A percentile compares a stretch with the other conserved stretches of the same genome.
Conservation (phyloP, 768 basidiomycete genomes). For the Agaricus sinodeliciosus region DNA sequence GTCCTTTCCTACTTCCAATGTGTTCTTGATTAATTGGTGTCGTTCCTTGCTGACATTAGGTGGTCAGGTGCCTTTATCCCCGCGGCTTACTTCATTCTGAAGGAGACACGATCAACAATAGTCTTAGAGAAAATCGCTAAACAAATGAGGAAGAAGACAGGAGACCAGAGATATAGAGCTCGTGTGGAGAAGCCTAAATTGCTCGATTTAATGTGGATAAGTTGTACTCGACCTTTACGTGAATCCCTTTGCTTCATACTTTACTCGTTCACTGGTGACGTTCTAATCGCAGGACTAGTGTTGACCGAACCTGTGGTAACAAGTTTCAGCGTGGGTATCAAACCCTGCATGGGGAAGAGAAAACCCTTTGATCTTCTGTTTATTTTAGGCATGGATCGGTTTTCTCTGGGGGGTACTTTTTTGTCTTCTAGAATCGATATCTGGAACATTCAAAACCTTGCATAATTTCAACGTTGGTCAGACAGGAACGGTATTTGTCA, state of each 20-base stretch:
- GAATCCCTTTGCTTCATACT: slow-evolving; percentile 20
- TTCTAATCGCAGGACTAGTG: slow-evolving; percentile 42
- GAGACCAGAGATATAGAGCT: slow-evolving; percentile 55
- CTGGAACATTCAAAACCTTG: slow-evolving; percentile 40
- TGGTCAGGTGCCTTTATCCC: slow-evolving; percentile 37
- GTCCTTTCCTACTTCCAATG: slow-evolving; percentile 5
- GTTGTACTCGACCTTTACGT: slow-evolving; percentile 69
- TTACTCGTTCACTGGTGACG: neutral
- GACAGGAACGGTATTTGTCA: slow-evolving; percentile 52
- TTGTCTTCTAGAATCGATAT: slow-evolving; percentile 51
- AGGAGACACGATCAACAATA: slow-evolving; percentile 69
- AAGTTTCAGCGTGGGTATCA: slow-evolving; percentile 58
- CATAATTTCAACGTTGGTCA: slow-evolving; percentile 56
- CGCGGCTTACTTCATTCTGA: slow-evolving; percentile 46
- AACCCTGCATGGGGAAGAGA: slow-evolving; percentile 21
- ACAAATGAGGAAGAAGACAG: slow-evolving; percentile 56
- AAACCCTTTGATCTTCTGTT: neutral
- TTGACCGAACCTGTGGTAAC: slow-evolving; percentile 69
- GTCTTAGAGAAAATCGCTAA: slow-evolving; percentile 61
- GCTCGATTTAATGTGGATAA: slow-evolving; percentile 55
- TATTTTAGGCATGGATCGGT: slow-evolving; percentile 56
- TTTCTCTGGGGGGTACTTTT: slow-evolving; percentile 76
- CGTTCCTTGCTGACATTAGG: slow-evolving; percentile 27
- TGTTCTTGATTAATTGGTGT: neutral
- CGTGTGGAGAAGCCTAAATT: slow-evolving; percentile 54